These are phyloP conservation scores for Volvox carteri DNA, from an alignment of 163 green algal genomes.

Conservation along the genomic window DNA sequence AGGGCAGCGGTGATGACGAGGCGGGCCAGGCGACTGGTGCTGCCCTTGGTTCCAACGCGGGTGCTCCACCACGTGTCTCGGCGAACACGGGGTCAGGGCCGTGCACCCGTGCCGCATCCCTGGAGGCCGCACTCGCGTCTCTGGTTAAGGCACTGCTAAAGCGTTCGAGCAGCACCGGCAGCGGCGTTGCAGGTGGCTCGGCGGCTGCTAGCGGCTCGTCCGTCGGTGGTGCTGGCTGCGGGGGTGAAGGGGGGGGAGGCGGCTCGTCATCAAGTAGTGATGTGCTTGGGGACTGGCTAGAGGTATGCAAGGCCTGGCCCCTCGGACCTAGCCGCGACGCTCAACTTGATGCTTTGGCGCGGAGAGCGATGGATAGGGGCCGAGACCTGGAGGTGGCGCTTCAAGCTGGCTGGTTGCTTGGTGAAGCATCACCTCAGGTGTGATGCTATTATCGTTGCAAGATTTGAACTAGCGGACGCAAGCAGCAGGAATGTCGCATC, in stretches of 20 bases:
- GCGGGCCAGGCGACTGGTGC: conserved; percentile 7
- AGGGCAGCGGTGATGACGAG: conserved; percentile 42
- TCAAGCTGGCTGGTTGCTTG: conserved; percentile 37
- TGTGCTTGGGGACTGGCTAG: conserved; percentile 42
- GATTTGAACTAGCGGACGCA: too few relatives aligned
- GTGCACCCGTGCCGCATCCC: neutral
- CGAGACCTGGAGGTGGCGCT: conserved; percentile 46
- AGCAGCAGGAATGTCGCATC: too few relatives aligned
- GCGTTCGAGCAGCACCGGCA: neutral
- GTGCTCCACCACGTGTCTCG: neutral
- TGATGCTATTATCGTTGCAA: too few relatives aligned
- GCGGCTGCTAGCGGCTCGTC: conserved; percentile 10
- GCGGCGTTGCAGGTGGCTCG: neutral
- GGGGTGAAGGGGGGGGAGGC: neutral
- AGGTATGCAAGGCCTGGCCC: conserved; percentile 53
- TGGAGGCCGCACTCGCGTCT: conserved; percentile 8
- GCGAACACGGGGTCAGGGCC: neutral
- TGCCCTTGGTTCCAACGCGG: neutral
- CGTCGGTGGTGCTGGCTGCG: neutral
- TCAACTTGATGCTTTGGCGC: conserved; percentile 29
- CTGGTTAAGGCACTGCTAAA: conserved; percentile 42
- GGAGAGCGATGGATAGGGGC: conserved; percentile 33
- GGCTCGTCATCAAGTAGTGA: neutral
- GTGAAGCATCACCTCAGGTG: conserved; percentile 27
- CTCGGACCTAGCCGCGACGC: conserved; percentile 8